These are phyloP conservation scores for Ceratocystis lukuohia DNA, from an alignment of 2,329 filamentous ascomycete genomes.

Conservation along the genomic window DNA sequence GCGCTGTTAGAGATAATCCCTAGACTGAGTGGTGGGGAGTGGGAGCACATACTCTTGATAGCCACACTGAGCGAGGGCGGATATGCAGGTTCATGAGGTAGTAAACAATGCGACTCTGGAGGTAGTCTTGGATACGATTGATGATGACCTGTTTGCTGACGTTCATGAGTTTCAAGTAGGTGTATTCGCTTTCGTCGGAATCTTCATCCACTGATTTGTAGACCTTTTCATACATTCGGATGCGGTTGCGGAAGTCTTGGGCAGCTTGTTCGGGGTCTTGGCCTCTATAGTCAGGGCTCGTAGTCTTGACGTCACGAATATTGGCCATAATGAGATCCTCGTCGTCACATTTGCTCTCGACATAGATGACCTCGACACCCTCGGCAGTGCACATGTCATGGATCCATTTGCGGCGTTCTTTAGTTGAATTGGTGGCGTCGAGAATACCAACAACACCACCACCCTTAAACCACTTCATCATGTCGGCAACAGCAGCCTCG, in stretches of 20 bases:
- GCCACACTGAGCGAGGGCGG: constrained; percentile 88
- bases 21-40: too few relatives aligned
- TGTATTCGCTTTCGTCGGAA: constrained; percentile 67
- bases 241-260: constrained; percentile 82
- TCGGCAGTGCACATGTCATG: constrained; percentile 61
- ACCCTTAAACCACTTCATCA: constrained; percentile 80
- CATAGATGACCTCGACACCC: constrained; percentile 80
- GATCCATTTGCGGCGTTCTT: constrained; percentile 81
- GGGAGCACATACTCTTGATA: constrained; percentile 59
- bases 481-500: constrained; percentile 82
- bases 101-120: constrained; percentile 92
- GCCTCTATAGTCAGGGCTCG: constrained; percentile 84
- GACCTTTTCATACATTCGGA: constrained; percentile 92
- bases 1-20: neutral
- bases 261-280: constrained; percentile 89
- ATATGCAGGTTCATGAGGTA: constrained; percentile 99
- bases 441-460: constrained; percentile 80
- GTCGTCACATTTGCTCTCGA: constrained; percentile 93
- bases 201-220: constrained; percentile 84
- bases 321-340: constrained; percentile 97
- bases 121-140: constrained; percentile 92
- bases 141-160: constrained; percentile 94
- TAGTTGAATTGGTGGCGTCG: constrained; percentile 94
- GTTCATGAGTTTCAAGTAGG: constrained; percentile 95
- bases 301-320: constrained; percentile 93